A percentile compares a stretch with the other conserved stretches of the same genome.
These are phyloP conservation scores for Dioscorea zingiberensis DNA, from an alignment of 106 monocot genomes.

Conservation along the genomic window DNA sequence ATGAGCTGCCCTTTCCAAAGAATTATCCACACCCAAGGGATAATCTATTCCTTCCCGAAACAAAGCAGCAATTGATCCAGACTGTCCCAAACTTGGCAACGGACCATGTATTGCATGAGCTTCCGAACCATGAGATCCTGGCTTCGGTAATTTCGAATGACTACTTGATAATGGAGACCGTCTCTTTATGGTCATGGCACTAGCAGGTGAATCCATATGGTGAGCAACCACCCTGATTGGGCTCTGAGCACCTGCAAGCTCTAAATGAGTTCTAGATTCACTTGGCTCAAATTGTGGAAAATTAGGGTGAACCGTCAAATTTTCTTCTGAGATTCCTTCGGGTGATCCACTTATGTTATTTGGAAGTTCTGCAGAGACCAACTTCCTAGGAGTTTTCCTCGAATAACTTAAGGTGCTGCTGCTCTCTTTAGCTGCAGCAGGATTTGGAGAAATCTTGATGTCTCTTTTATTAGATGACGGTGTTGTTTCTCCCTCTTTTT, in stretches of 20 bases:
- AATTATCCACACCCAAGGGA: background rate
- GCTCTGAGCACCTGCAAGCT: constrained; percentile 10
- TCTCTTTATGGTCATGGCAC: constrained; percentile 22
- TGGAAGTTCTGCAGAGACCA: constrained; percentile 8
- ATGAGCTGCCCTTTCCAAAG: constrained; percentile 1
- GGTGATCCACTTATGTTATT: background rate
- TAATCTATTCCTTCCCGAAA: background rate
- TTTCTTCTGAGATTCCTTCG: background rate
- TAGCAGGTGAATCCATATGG: background rate
- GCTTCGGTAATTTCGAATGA: constrained; percentile 10
- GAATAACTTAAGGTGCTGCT: constrained; percentile 19
- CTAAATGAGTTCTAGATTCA: constrained; percentile 1
- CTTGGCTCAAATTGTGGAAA: background rate
- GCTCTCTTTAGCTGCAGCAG: constrained; percentile 11
- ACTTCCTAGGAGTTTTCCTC: constrained; percentile 24
- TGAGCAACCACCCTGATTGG: constrained; percentile 1
- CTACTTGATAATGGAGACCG: constrained; percentile 10
- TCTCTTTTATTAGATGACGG: constrained; percentile 1
- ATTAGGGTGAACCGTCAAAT: background rate
- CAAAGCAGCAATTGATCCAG: constrained; percentile 1
- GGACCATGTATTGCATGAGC: constrained; percentile 3
- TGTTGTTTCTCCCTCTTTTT: background rate
- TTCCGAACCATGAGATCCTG: constrained; percentile 3
- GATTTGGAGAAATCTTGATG: background rate
- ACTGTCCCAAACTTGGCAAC: background rate